Percentiles rank a stretch among this genome's conserved stretches.
Evolutionary conservation across 169 alveolate genomes (phyloP).

Genomic region (Plasmodium knowlesi): DNA sequence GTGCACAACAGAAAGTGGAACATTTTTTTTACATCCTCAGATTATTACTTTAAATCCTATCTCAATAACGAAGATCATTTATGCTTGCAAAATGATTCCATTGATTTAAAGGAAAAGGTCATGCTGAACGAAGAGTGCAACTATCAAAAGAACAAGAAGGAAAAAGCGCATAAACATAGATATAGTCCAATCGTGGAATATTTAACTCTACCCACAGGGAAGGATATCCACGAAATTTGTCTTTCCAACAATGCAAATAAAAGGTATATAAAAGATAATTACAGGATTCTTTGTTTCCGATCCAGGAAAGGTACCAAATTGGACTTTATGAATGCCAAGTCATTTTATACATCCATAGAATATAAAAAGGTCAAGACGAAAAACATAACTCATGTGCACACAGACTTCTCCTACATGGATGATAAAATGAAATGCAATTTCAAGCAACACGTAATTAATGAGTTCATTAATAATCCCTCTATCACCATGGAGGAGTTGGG

Average conservation of each 20-base stretch:
- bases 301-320: neutral
- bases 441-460: slow-evolving; percentile 72
- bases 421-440: slow-evolving; percentile 71
- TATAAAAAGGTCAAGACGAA: slow-evolving; percentile 23
- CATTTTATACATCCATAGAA: slow-evolving; percentile 48
- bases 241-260: slow-evolving; percentile 30
- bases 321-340: slow-evolving; percentile 45
- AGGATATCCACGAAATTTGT: slow-evolving; percentile 41
- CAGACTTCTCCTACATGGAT: slow-evolving; percentile 66
- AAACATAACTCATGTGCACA: slow-evolving; percentile 45
- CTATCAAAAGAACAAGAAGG: neutral
- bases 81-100: neutral
- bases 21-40: slow-evolving; percentile 6
- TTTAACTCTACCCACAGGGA: slow-evolving; percentile 29
- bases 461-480: slow-evolving; percentile 40
- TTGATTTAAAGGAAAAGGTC: neutral
- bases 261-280: slow-evolving; percentile 10
- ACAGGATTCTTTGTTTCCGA: slow-evolving; percentile 33
- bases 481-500: slow-evolving; percentile 47
- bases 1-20: slow-evolving; percentile 49
- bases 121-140: slow-evolving; percentile 7
- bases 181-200: slow-evolving; percentile 34
- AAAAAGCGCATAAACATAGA: neutral
- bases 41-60: slow-evolving; percentile 33
- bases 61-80: slow-evolving; percentile 18